Conservation (phyloP, 2,329 filamentous ascomycete species). For the Xylaria sp. region DNA sequence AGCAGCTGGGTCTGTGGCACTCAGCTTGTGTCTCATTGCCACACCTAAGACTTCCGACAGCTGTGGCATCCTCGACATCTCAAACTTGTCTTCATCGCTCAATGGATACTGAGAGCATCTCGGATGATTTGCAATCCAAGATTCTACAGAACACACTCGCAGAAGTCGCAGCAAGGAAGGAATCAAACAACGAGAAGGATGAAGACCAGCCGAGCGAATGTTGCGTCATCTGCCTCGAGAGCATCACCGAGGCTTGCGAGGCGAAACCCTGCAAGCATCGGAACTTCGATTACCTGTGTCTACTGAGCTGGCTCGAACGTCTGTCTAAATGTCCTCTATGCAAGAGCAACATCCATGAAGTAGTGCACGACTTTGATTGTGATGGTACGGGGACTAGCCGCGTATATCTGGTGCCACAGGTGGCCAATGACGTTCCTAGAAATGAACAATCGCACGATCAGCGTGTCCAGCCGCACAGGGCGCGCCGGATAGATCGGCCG, state of each 20-base stretch:
- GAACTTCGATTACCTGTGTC: slow-evolving; percentile 87
- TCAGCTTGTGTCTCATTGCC: background rate
- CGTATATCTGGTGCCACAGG: slow-evolving; percentile 64
- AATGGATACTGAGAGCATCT: slow-evolving; percentile 48
- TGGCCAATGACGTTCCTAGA: slow-evolving; percentile 27
- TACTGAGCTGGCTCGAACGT: slow-evolving; percentile 83
- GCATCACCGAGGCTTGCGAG: slow-evolving; percentile 76
- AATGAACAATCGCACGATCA: slow-evolving; percentile 27
- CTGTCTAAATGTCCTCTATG: slow-evolving; percentile 83
- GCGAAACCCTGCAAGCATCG: slow-evolving; percentile 81
- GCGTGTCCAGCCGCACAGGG: slow-evolving; percentile 8
- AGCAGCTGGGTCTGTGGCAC: too few relatives aligned
- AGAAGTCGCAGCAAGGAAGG: slow-evolving; percentile 51
- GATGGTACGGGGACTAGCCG: slow-evolving; percentile 62
- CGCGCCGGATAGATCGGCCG: background rate
- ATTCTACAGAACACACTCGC: slow-evolving; percentile 59
- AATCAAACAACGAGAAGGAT: slow-evolving; percentile 46
- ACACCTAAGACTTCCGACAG: slow-evolving; percentile 4
- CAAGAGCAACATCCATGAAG: slow-evolving; percentile 65
- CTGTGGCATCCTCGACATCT: background rate
- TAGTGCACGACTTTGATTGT: slow-evolving; percentile 72
- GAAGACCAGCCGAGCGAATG: slow-evolving; percentile 53
- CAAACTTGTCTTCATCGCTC: slow-evolving; percentile 20
- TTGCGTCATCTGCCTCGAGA: slow-evolving; percentile 90
- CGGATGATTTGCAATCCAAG: slow-evolving; percentile 54